Evolutionary conservation across 768 basidiomycete species (phyloP).

Genomic region (Pleurotus djamor): DNA sequence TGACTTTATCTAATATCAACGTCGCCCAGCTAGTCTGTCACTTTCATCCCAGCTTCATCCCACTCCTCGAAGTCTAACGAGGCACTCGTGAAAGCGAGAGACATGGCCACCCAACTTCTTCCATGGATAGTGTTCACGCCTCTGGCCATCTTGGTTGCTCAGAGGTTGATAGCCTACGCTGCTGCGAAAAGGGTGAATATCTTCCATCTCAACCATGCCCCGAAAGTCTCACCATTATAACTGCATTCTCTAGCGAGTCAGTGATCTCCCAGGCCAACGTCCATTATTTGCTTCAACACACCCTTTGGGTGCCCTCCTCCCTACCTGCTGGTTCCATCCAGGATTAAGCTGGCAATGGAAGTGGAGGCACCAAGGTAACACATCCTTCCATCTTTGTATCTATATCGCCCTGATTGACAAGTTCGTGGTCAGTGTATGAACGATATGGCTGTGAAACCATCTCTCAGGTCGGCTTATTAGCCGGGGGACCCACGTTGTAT

Average conservation of each 20-base stretch:
- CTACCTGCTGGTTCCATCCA: conserved; percentile 42
- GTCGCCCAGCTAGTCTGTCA: too few relatives aligned
- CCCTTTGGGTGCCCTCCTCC: conserved; percentile 30
- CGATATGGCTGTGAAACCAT: conserved; percentile 33
- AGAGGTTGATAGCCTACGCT: too few relatives aligned
- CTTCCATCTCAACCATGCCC: too few relatives aligned
- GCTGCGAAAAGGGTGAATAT: too few relatives aligned
- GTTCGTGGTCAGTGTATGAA: neutral
- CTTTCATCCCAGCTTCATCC: too few relatives aligned
- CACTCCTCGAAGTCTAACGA: too few relatives aligned
- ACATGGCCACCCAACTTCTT: too few relatives aligned
- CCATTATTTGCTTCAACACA: conserved; percentile 20
- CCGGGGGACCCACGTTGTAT: conserved; percentile 32
- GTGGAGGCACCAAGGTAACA: conserved; percentile 29
- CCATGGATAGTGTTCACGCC: too few relatives aligned
- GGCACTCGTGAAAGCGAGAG: too few relatives aligned
- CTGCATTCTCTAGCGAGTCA: neutral
- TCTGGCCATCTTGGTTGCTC: too few relatives aligned
- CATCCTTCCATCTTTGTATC: neutral
- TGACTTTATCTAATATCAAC: too few relatives aligned
- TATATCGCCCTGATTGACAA: neutral
- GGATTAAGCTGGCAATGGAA: conserved; percentile 31
- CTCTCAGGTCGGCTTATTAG: conserved; percentile 35
- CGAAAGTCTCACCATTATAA: too few relatives aligned
- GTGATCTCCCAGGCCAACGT: neutral